Percentiles rank a stretch among this genome's conserved stretches.
Conservation (phyloP, 2,329 filamentous ascomycete genomes). For the Ophiocordyceps camponoti-floridani region DNA sequence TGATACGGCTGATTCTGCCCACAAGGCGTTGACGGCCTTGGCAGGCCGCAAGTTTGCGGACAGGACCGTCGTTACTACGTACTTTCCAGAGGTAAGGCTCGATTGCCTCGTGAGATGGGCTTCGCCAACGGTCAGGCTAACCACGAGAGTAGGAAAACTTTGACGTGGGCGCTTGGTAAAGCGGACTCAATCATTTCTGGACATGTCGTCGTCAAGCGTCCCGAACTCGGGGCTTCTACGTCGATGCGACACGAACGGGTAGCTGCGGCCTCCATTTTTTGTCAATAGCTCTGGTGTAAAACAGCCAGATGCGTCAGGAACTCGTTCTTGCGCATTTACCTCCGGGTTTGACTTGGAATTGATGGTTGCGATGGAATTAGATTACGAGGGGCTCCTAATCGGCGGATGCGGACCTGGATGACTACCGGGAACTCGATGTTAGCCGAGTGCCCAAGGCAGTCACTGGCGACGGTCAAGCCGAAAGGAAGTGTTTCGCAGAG, state of each 20-base stretch:
- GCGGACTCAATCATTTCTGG: background rate
- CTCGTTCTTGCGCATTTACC: background rate
- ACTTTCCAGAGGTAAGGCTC: slow-evolving; percentile 67
- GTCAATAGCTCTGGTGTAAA: slow-evolving; percentile 4
- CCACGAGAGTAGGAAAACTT: slow-evolving; percentile 61
- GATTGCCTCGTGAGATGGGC: background rate
- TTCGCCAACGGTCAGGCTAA: slow-evolving; percentile 10
- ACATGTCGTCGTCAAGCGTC: background rate
- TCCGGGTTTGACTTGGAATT: background rate
- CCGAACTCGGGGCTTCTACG: background rate
- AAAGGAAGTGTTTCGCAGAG: background rate
- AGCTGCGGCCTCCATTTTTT: background rate
- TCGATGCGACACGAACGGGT: background rate
- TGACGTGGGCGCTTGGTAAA: slow-evolving; percentile 74
- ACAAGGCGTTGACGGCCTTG: slow-evolving; percentile 72
- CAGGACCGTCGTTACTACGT: slow-evolving; percentile 88
- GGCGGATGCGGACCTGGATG: background rate
- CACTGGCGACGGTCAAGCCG: background rate
- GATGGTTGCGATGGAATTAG: background rate
- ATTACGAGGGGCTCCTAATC: background rate
- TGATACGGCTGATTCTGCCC: slow-evolving; percentile 56
- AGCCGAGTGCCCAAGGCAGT: background rate
- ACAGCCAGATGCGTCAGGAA: slow-evolving; percentile 1
- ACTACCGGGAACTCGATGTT: background rate
- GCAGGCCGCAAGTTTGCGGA: slow-evolving; percentile 93